phyloP scores from a whole-genome alignment of 2,329 filamentous ascomycete species.

The Botrytis cinerea region DNA sequence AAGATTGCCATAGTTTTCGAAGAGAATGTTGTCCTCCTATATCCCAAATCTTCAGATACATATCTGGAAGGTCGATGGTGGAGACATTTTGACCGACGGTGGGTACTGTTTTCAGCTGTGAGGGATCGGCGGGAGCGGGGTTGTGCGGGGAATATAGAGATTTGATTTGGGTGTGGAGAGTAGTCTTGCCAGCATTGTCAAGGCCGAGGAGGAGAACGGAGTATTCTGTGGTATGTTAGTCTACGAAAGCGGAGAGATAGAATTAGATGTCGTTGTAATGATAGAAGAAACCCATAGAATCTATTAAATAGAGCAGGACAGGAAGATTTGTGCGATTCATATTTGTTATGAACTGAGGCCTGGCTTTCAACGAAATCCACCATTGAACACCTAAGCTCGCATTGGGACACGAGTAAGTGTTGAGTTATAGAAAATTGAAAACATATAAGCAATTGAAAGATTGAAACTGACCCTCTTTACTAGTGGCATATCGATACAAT shows the following conservation, averaged over 20 bases:
- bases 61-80: conserved; percentile 84
- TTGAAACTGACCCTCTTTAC: conserved; percentile 75
- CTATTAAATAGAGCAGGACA: background rate
- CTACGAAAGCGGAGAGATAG: conserved; percentile 11
- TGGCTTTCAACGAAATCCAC: background rate
- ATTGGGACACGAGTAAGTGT: background rate
- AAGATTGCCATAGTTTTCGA: conserved; percentile 90
- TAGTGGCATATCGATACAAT: conserved; percentile 91
- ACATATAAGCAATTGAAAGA: conserved; percentile 29
- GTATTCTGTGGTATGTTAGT: conserved; percentile 65
- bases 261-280: background rate
- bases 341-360: background rate
- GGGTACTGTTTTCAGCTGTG: conserved; percentile 80
- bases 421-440: background rate
- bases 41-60: conserved; percentile 99
- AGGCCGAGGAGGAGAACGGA: conserved; percentile 95
- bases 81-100: conserved; percentile 97
- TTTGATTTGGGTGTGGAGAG: conserved; percentile 95
- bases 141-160: conserved; percentile 71
- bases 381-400: background rate
- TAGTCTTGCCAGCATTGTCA: conserved; percentile 98
- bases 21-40: conserved; percentile 91
- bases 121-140: conserved; percentile 58
- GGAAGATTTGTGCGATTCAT: background rate
- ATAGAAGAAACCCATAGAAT: too few species aligned